Conservation (phyloP, 345 rosid genomes). For the Punica granatum region DNA sequence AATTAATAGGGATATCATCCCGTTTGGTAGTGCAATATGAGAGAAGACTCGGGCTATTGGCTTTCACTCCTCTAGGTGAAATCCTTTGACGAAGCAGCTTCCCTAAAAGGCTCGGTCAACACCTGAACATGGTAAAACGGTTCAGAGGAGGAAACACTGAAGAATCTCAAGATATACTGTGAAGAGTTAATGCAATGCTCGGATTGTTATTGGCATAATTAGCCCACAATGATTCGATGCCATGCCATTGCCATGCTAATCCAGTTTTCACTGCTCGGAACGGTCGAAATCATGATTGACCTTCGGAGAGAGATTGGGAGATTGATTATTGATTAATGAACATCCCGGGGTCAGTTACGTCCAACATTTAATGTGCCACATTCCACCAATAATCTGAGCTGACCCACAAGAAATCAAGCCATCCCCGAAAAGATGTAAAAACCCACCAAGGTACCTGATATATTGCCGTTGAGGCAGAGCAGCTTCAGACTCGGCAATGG, state of each 20-base stretch:
- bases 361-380: neutral
- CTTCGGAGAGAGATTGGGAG: neutral
- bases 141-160: neutral
- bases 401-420: neutral
- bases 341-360: neutral
- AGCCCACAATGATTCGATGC: neutral
- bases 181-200: neutral
- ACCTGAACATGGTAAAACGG: neutral
- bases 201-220: neutral
- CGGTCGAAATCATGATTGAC: neutral
- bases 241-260: too few species aligned
- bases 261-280: neutral
- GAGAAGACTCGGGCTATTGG: neutral
- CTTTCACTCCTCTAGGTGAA: neutral
- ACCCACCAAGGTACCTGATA: neutral
- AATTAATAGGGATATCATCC: neutral
- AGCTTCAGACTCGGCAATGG: constrained; percentile 2
- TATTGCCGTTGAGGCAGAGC: neutral
- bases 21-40: neutral
- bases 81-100: neutral
- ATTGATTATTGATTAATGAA: neutral
- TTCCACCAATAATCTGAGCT: neutral
- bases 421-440: neutral
- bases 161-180: too few species aligned
- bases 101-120: neutral